Evolutionary conservation across 768 basidiomycete genomes (phyloP), one percentile per base, ranked within the genome.

Genomic region (Crucibulum laeve): DNA sequence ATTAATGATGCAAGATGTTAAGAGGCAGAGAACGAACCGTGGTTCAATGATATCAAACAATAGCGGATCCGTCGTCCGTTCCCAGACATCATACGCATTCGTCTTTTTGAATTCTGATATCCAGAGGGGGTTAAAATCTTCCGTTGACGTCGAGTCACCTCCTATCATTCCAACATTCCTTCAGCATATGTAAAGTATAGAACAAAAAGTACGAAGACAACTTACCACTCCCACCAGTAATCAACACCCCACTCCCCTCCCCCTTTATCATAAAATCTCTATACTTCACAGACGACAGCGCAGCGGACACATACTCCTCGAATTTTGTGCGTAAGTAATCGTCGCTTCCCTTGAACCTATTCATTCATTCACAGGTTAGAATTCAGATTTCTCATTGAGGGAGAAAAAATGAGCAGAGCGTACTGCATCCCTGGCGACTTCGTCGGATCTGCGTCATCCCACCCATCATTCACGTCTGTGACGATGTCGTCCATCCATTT

Each of bases 401-500:
- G 13, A 38, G 22, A 25, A 17, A 18, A 0, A 18, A 15, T 21
- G 19, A 22, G 37, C 36, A 49, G 37, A 30, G 73, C 84, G 38
- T 53, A 89, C 82, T 82, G 80, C 74, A 93, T 79, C 22, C 73
- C 74, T 11, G 64, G 54, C 1, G 76, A 72, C 43, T 71, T 70
- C 4, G 64, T 66, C 1, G 84, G 76, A 50, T 87, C 84, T 7
- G 67, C 68, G 3, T 82, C 78, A 44, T 79, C 76, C 85, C 86
- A 94, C 5, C 76, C 76, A 40, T 87, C 82, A 48, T 90, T 90
- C 8, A 95, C 91, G 48, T 91, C 90, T 42, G 74, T 79, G 30
- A 94, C 77, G 44, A 95, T 82, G 52, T 95, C 92, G 56, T 98
- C 94, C 78, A 98, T 91, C 96, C 96, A 99, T 61, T 90, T 94